Percentiles rank a stretch among this genome's conserved stretches.
Evolutionary conservation across 2,329 filamentous ascomycete species (phyloP).

Genomic region (Aspergillus intermedius): DNA sequence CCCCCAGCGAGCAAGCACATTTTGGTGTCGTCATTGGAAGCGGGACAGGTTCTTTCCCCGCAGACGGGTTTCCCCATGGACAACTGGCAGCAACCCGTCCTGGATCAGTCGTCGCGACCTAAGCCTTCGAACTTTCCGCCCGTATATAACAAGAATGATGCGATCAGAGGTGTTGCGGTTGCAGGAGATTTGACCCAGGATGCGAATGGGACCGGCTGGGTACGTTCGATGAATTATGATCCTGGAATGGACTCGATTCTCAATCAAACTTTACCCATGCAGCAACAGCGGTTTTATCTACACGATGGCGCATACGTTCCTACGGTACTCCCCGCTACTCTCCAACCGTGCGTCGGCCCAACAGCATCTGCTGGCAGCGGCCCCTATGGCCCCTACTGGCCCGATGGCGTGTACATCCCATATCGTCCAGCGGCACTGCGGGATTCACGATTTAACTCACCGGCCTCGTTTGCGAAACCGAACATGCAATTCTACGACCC

Average conservation of each 20-base stretch:
- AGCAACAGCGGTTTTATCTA: constrained; percentile 36
- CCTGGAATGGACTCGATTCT: constrained; percentile 57
- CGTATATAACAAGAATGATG: constrained; percentile 30
- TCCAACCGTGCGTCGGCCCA: constrained; percentile 52
- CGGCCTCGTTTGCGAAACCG: constrained; percentile 17
- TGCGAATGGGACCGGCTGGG: constrained; percentile 34
- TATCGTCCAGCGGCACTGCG: constrained; percentile 54
- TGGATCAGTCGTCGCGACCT: constrained; percentile 24
- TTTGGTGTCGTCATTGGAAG: constrained; percentile 57
- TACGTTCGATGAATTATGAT: constrained; percentile 38
- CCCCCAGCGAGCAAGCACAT: constrained; percentile 79
- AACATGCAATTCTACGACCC: constrained; percentile 26
- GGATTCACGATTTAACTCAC: constrained; percentile 43
- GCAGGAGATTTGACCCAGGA: constrained; percentile 27
- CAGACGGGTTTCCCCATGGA: constrained; percentile 27
- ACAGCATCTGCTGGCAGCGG: constrained; percentile 53
- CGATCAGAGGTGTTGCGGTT: constrained; percentile 17
- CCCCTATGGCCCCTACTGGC: constrained; percentile 58
- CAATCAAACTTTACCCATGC: constrained; percentile 48
- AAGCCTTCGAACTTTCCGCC: constrained; percentile 34
- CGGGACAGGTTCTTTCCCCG: constrained; percentile 27
- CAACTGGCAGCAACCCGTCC: constrained; percentile 23
- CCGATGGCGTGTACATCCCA: constrained; percentile 55
- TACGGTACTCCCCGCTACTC: constrained; percentile 53
- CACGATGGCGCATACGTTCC: constrained; percentile 48